Conservation (phyloP, 495 filamentous ascomycete genomes). For the Neurospora pannonica region DNA sequence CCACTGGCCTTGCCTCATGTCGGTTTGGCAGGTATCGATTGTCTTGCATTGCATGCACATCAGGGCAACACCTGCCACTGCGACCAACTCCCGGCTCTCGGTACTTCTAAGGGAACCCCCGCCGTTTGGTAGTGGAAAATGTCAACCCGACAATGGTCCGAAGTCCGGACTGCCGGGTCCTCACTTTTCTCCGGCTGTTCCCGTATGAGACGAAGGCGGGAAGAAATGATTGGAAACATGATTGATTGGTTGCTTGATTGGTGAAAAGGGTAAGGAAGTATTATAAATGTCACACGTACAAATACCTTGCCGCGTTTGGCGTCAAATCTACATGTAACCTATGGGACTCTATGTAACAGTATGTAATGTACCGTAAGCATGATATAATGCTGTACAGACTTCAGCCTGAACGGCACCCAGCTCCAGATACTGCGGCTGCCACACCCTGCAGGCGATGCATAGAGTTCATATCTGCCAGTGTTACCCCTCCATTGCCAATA, state of each 20-base stretch:
- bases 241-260: not conserved
- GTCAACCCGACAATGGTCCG: not conserved
- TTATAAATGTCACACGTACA: not conserved
- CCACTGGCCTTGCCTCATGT: not conserved
- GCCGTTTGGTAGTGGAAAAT: not conserved
- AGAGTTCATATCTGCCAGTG: not conserved
- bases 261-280: not conserved
- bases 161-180: not conserved
- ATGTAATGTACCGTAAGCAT: not conserved
- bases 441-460: too few species aligned
- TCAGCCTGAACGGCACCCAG: not conserved
- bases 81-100: too few species aligned
- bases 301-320: not conserved
- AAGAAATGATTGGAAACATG: not conserved
- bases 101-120: too few species aligned
- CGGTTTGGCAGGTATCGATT: not conserved
- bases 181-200: not conserved
- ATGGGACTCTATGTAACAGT: not conserved
- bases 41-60: too few species aligned
- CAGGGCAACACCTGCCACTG: too few species aligned
- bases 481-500: not conserved
- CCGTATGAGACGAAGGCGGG: not conserved
- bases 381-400: not conserved
- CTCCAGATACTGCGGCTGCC: too few species aligned
- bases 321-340: not conserved